A percentile compares a stretch with the other conserved stretches of the same genome.
phyloP scores from a whole-genome alignment of 345 rosid genomes.

The Gynandropsis gynandra region DNA sequence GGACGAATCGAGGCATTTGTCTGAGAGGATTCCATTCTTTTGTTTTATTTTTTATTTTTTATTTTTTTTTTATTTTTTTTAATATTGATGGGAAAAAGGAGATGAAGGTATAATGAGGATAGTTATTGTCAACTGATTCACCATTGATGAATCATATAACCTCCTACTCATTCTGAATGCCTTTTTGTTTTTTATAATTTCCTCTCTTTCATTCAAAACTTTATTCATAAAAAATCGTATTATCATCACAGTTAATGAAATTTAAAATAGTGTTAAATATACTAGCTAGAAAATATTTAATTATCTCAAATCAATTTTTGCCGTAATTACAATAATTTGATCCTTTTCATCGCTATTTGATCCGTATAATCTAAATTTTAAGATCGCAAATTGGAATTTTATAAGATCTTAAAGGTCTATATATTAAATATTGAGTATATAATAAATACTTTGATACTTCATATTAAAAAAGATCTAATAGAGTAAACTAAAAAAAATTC shows the following conservation, averaged over 20 bases:
- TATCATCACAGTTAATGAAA: background rate
- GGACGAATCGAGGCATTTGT: slow-evolving; percentile 76
- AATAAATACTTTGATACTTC: too few relatives aligned
- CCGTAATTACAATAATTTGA: too few relatives aligned
- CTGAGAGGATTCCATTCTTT: slow-evolving; percentile 39
- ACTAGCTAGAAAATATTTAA: too few relatives aligned
- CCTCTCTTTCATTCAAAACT: background rate
- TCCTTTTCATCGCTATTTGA: too few relatives aligned
- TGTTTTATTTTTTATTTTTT: background rate
- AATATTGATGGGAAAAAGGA: background rate
- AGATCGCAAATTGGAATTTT: too few relatives aligned
- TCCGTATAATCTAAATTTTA: too few relatives aligned
- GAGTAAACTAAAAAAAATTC: too few relatives aligned
- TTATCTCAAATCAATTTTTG: too few relatives aligned
- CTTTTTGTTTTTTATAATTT: background rate
- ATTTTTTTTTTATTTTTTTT: background rate
- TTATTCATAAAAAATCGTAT: background rate
- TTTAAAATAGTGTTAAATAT: background rate
- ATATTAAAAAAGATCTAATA: too few relatives aligned
- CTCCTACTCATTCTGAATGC: slow-evolving; percentile 62
- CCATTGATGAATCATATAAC: slow-evolving; percentile 29
- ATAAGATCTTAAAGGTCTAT: too few relatives aligned
- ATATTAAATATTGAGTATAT: too few relatives aligned
- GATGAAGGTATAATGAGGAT: slow-evolving; percentile 35
- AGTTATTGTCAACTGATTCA: slow-evolving; percentile 27